These are phyloP conservation scores for Cajanus cajan DNA, from an alignment of 306 rosid species.

Conservation along the genomic window DNA sequence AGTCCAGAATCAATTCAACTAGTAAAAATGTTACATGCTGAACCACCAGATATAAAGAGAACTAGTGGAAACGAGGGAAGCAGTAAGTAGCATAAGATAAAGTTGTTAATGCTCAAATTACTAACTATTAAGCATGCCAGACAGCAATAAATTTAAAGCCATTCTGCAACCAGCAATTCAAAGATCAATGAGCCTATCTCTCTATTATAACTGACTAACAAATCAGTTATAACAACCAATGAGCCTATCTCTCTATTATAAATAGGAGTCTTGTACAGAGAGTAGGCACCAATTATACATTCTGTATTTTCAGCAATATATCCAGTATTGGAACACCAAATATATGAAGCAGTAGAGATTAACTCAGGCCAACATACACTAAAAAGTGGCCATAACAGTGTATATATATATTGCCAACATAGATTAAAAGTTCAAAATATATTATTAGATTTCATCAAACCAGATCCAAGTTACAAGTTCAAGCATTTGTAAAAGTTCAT, in stretches of 20 bases:
- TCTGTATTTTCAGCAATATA: neutral
- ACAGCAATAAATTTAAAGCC: neutral
- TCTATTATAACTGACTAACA: too few species aligned
- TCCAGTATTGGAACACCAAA: too few species aligned
- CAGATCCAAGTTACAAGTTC: neutral
- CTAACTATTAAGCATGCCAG: neutral
- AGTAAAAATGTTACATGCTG: neutral
- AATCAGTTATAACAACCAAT: too few species aligned
- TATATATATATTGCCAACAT: neutral
- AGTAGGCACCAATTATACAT: too few species aligned
- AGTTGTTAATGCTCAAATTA: neutral
- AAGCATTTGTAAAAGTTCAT: neutral
- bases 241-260: too few species aligned
- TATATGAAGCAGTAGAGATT: neutral
- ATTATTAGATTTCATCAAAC: neutral
- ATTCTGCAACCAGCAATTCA: neutral
- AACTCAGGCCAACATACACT: neutral
- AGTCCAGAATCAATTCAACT: too few species aligned
- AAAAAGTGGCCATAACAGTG: neutral
- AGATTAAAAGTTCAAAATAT: neutral
- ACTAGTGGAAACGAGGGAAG: neutral
- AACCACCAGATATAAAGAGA: neutral
- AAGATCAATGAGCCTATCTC: too few species aligned
- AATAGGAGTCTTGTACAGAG: too few species aligned
- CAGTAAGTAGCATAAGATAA: neutral